These are phyloP conservation scores for Garcileccinum viscosum DNA, from an alignment of 1,284 basidiomycete genomes.

Conservation along the genomic window DNA sequence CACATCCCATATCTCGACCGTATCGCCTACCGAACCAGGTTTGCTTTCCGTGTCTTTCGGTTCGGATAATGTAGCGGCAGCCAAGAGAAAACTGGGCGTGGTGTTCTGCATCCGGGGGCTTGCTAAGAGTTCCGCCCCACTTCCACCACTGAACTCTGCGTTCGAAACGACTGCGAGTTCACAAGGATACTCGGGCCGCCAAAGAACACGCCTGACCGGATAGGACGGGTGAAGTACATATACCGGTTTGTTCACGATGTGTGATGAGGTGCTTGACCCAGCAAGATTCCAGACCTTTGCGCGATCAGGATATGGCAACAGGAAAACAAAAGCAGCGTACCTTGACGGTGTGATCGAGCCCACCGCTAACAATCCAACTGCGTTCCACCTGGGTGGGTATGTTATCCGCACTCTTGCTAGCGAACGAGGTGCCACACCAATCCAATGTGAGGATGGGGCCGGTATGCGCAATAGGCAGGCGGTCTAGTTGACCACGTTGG, in stretches of 20 bases:
- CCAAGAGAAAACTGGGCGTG: conserved; percentile 28
- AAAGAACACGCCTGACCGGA: conserved; percentile 75
- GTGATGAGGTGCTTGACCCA: conserved; percentile 50
- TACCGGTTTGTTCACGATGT: conserved; percentile 64
- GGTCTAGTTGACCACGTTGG: conserved; percentile 73
- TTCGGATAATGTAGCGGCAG: conserved; percentile 6
- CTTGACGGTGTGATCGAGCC: conserved; percentile 83
- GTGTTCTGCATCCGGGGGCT: conserved; percentile 39
- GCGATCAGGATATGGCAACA: neutral
- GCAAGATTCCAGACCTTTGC: conserved; percentile 80
- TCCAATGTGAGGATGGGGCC: conserved; percentile 80
- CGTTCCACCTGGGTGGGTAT: conserved; percentile 29
- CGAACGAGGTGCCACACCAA: conserved; percentile 59
- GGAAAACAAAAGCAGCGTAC: conserved; percentile 40
- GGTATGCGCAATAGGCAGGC: conserved; percentile 79
- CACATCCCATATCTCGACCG: conserved; percentile 89
- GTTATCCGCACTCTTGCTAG: conserved; percentile 26
- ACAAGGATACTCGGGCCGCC: conserved; percentile 82
- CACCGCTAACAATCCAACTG: conserved; percentile 86
- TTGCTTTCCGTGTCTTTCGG: conserved; percentile 30
- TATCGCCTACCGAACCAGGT: conserved; percentile 50
- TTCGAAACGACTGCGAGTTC: conserved; percentile 80
- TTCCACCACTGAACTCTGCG: conserved; percentile 57
- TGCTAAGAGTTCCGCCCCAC: conserved; percentile 33
- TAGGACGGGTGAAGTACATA: conserved; percentile 81